phyloP scores from a whole-genome alignment of 192 early-diverging fungal species.

The Umbelopsis sp. region DNA sequence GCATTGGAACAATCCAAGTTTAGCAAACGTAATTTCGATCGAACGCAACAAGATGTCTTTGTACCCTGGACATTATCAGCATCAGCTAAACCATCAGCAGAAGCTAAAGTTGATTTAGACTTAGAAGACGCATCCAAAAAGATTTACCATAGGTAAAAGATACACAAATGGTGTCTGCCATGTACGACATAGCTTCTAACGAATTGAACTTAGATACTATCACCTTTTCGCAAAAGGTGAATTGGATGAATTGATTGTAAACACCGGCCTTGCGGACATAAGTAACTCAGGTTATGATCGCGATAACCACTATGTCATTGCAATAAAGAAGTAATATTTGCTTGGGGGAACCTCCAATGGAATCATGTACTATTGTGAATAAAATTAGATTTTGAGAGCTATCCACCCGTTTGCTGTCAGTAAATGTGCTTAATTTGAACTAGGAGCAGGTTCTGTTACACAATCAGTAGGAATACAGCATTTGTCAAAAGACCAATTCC shows the following conservation, averaged over 20 bases:
- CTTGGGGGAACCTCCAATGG: too few relatives aligned
- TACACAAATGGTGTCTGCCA: not conserved
- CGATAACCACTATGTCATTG: slow-evolving; percentile 95
- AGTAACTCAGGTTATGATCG: slow-evolving; percentile 84
- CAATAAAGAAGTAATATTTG: not conserved
- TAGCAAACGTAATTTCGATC: slow-evolving; percentile 77
- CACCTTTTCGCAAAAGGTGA: slow-evolving; percentile 90
- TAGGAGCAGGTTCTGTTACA: too few relatives aligned
- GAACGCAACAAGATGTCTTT: slow-evolving; percentile 83
- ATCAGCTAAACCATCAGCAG: not conserved
- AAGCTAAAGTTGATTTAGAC: slow-evolving; percentile 35
- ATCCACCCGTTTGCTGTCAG: too few relatives aligned
- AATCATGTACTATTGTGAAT: too few relatives aligned
- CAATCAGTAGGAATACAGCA: too few relatives aligned
- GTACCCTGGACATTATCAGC: slow-evolving; percentile 88
- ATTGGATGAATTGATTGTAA: slow-evolving; percentile 68
- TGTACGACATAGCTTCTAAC: not conserved
- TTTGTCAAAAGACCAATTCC: too few relatives aligned
- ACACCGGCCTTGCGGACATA: slow-evolving; percentile 57
- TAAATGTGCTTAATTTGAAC: too few relatives aligned
- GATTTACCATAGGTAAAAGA: slow-evolving; percentile 51
- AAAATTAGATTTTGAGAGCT: too few relatives aligned
- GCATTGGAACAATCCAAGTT: slow-evolving; percentile 87
- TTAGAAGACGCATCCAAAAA: slow-evolving; percentile 34
- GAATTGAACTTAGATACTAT: slow-evolving; percentile 72